Evolutionary conservation across 2,329 filamentous ascomycete species (phyloP).

Genomic region (Dactylellina haptotyla): DNA sequence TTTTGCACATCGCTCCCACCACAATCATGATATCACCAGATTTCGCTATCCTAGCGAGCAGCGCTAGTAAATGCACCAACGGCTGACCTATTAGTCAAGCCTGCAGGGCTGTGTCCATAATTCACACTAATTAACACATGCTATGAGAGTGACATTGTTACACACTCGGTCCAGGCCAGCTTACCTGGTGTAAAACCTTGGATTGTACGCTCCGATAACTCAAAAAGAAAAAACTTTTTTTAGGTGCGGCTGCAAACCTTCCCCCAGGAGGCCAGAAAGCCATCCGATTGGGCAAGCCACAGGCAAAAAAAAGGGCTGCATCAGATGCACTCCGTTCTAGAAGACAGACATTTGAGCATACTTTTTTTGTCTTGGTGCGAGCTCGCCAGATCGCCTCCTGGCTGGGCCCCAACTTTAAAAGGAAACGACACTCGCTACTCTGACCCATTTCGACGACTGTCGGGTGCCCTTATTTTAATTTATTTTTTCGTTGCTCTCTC

Average conservation of each 20-base stretch:
- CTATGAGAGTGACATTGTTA: too few species aligned
- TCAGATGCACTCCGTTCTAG: conserved; percentile 24
- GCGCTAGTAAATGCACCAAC: too few species aligned
- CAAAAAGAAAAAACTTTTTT: not conserved
- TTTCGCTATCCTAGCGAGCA: too few species aligned
- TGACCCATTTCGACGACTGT: not conserved
- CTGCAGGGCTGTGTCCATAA: too few species aligned
- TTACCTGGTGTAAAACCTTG: too few species aligned
- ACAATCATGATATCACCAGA: too few species aligned
- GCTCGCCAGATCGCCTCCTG: not conserved
- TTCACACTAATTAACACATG: too few species aligned
- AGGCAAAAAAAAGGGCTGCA: conserved; percentile 26
- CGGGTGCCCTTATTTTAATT: not conserved
- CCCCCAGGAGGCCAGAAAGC: not conserved
- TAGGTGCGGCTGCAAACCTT: conserved; percentile 37
- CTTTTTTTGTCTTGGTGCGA: too few species aligned
- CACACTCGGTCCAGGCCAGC: too few species aligned
- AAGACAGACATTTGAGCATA: conserved; percentile 5
- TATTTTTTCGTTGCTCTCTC: not conserved
- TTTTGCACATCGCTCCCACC: too few species aligned
- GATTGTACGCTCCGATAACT: not conserved
- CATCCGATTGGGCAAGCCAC: conserved; percentile 13
- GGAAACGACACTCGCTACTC: not conserved
- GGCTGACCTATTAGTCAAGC: too few species aligned
- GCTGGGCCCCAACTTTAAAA: not conserved